A percentile compares a stretch with the other conserved stretches of the same genome.
These are phyloP conservation scores for Macadamia integrifolia DNA, from an alignment of 164 flowering plant species.

Conservation along the genomic window DNA sequence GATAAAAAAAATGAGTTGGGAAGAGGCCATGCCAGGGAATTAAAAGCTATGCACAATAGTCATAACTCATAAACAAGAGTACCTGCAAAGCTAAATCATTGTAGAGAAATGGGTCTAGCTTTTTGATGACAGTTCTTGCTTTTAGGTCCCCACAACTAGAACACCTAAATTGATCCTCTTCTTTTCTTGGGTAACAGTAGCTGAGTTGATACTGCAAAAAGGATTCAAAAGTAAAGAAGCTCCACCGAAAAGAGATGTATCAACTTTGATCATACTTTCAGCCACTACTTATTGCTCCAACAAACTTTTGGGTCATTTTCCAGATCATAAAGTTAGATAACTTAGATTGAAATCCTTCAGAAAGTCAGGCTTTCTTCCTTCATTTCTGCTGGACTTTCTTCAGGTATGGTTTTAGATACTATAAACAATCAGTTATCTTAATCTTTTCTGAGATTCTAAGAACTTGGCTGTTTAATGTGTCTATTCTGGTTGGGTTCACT, in stretches of 20 bases:
- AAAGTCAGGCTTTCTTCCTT: slow-evolving; percentile 6
- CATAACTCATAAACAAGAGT: slow-evolving; percentile 8
- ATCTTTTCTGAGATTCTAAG: neutral
- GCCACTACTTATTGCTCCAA: slow-evolving; percentile 10
- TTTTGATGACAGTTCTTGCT: slow-evolving; percentile 11
- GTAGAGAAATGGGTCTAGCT: slow-evolving; percentile 17
- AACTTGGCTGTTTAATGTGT: neutral
- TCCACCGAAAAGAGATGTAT: neutral
- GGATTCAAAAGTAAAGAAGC: slow-evolving; percentile 1
- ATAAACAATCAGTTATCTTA: neutral
- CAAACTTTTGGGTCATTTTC: slow-evolving; percentile 15
- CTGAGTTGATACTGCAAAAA: slow-evolving; percentile 3
- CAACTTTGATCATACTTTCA: slow-evolving; percentile 1
- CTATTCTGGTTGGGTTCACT: neutral
- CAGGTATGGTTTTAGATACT: neutral
- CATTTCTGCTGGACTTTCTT: neutral
- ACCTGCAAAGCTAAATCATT: slow-evolving; percentile 11
- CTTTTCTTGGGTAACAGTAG: no score
- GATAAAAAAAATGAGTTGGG: slow-evolving; percentile 4
- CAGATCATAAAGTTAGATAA: slow-evolving; percentile 13
- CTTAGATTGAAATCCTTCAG: slow-evolving; percentile 3
- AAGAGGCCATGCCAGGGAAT: neutral
- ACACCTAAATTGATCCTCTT: slow-evolving; percentile 12
- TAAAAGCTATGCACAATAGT: slow-evolving; percentile 6
- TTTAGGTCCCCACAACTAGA: slow-evolving; percentile 23